These are phyloP conservation scores for Forsythia viridissima DNA, from an alignment of 257 asterid genomes.

Conservation along the genomic window DNA sequence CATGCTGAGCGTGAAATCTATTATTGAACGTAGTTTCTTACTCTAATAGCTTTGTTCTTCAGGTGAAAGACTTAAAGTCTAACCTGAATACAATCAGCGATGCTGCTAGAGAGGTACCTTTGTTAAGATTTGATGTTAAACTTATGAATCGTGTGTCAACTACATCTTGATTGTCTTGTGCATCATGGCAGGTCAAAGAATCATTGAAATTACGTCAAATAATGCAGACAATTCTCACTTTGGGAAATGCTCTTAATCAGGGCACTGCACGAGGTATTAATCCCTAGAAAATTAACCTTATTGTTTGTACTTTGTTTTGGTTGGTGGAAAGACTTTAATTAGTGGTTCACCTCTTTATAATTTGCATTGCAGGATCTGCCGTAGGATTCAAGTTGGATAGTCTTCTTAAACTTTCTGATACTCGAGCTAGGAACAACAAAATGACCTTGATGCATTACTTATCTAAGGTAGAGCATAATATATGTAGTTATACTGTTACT, in stretches of 20 bases:
- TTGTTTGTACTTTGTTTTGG: constrained; percentile 17
- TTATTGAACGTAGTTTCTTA: constrained; percentile 22
- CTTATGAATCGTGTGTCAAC: constrained; percentile 15
- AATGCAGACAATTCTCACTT: constrained; percentile 95
- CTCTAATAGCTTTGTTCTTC: constrained; percentile 33
- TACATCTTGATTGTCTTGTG: constrained; percentile 31
- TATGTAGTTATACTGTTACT: constrained; percentile 17
- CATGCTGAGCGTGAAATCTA: constrained; percentile 19
- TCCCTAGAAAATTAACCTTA: constrained; percentile 17
- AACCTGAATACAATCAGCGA: constrained; percentile 72
- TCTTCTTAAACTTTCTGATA: constrained; percentile 95
- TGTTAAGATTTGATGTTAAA: constrained; percentile 22
- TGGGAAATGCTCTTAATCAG: constrained; percentile 97
- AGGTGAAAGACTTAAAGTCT: constrained; percentile 82
- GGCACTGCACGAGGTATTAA: constrained; percentile 93
- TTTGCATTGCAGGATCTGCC: constrained; percentile 75
- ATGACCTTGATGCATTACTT: constrained; percentile 98
- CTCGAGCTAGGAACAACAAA: constrained; percentile 96
- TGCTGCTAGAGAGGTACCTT: constrained; percentile 84
- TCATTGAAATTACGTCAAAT: constrained; percentile 84
- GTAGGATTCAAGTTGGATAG: constrained; percentile 98
- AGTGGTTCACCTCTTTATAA: constrained; percentile 19
- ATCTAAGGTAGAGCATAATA: constrained; percentile 69
- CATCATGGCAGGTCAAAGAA: constrained; percentile 73
- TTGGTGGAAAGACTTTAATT: constrained; percentile 19